Evolutionary conservation across 2,329 filamentous ascomycete species (phyloP), one percentile per base, ranked within the genome.

Genomic region (Cercospora canescens): DNA sequence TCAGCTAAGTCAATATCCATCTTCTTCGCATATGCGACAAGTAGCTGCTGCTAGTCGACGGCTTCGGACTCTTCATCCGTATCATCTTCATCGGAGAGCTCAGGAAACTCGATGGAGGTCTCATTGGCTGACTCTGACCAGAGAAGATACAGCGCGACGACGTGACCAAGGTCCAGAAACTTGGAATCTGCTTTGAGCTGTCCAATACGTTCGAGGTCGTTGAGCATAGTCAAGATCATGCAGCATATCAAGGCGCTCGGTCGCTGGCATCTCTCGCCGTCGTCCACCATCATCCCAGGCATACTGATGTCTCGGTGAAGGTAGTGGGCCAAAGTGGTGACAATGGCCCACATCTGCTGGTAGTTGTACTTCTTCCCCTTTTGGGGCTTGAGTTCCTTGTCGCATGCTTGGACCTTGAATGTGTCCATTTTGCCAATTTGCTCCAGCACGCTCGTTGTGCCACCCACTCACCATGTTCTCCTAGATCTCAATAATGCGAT

Each of bases 281-380:
- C 62, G 5, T 64, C 62, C 14, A 64, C 62, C 55, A 60, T 60
- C 56, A 60, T 64, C 55, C 56, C 60, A 12, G 39, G 62, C 28
- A 64, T 54, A 34, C 62, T 62, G 56, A 52, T 39, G 32, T 64
- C 62, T 34, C 57, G 57, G 21, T 60, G 54, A 11, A 65, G 41
- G 24, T 60, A 65, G 34, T 65, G 60, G 21, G 63, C 63, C n/a
- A 65, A 21, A 24, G 48, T 30, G 9, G 63, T 32, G 32, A 55
- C 57, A 24, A 65, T 26, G 21, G 63, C 63, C 63, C 63, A 65
- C 63, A 65, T 65, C 34, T 65, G 57, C 48, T 65, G 63, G 24
- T 61, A 65, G 32, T 61, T 56, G 56, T 62, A 62, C 14, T 52
- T 37, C 48, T 60, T 60, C 9, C 45, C 63, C 26, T 55, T 65